Evolutionary conservation across 129 eudicot genomes (phyloP), one percentile per base, ranked within the genome.

Genomic region (Flaveria trinervia): DNA sequence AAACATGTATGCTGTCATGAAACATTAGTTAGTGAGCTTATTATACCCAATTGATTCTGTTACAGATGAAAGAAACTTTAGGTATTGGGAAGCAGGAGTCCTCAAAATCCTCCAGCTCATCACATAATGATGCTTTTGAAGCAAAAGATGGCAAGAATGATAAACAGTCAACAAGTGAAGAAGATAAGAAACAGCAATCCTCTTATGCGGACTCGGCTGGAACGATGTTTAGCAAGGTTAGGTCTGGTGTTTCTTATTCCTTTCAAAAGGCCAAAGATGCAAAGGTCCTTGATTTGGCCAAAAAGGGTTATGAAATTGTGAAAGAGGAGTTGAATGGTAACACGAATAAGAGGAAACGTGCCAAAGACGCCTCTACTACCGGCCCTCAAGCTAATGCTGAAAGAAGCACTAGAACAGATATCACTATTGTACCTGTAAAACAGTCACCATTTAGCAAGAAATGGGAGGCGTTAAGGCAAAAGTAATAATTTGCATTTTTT

Each of bases 321-420:
- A 91, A 86, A 84, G 99, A 95, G 64, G 99, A 95, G 80, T 77
- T 95, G 75, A 88, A 76, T 74, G 93, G 95, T 68, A 86, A 83
- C 54, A 80, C 94, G 71, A 88, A 75, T 66, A 89, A 74, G 82
- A 91, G 92, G 74, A 91, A 86, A 81, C 85, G 86, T 43, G 83
- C 88, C 39, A 86, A 84, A 73, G 83, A 83, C 18, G 81, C 88
- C 75, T 79, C 94, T 54, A 57, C 87, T 5, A 79, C 78, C 17
- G 68, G 83, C 43, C 61, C 97, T 12, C 79, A 84, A 15, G 84
- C 88, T 30, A 86, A 90, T 22, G 79, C 83, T 67, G 97, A 91
- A 81, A 86, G 65, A 84, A 95, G 99, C 80, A 81, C 87, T 5
- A 86, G 92, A 76, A 91, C 94, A 72, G 99, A 92, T 72, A 41